These are phyloP conservation scores for Striga hermonthica DNA, from an alignment of 305 asterid genomes.

Conservation along the genomic window DNA sequence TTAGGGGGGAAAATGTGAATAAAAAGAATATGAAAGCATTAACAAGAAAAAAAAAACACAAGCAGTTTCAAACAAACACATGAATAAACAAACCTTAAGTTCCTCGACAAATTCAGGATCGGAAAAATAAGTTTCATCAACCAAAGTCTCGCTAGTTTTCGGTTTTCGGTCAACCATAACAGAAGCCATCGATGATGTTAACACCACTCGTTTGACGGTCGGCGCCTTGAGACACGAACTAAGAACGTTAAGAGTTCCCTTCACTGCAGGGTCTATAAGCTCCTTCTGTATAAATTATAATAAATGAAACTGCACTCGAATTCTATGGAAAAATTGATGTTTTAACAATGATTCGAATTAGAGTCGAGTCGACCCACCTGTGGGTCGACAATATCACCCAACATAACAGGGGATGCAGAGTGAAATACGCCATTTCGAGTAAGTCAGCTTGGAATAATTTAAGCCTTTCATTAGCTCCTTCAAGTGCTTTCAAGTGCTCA, in stretches of 20 bases:
- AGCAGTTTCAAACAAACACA: too few species aligned
- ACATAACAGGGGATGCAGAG: too few species aligned
- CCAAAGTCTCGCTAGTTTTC: neutral
- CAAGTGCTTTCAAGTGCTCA: slow-evolving; percentile 39
- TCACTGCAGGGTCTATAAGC: neutral
- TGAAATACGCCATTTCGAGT: slow-evolving; percentile 28
- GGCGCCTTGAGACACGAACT: neutral
- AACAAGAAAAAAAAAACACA: too few species aligned
- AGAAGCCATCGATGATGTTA: neutral
- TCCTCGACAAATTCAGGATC: neutral
- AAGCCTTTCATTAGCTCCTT: slow-evolving; percentile 48
- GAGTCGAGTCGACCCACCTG: too few species aligned
- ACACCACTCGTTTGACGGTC: neutral
- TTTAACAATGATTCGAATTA: too few species aligned
- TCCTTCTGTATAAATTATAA: neutral
- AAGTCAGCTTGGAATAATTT: slow-evolving; percentile 39
- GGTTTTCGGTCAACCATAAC: neutral
- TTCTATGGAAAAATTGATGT: too few species aligned
- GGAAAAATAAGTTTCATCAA: neutral
- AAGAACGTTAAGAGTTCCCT: neutral
- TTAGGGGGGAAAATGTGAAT: too few species aligned
- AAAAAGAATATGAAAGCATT: too few species aligned
- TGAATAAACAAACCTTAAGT: neutral
- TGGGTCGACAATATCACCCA: too few species aligned
- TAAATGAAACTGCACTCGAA: too few species aligned